A percentile compares a stretch with the other conserved stretches of the same genome.
Conservation (phyloP, 768 basidiomycete genomes). For the Trametes sanguinea region DNA sequence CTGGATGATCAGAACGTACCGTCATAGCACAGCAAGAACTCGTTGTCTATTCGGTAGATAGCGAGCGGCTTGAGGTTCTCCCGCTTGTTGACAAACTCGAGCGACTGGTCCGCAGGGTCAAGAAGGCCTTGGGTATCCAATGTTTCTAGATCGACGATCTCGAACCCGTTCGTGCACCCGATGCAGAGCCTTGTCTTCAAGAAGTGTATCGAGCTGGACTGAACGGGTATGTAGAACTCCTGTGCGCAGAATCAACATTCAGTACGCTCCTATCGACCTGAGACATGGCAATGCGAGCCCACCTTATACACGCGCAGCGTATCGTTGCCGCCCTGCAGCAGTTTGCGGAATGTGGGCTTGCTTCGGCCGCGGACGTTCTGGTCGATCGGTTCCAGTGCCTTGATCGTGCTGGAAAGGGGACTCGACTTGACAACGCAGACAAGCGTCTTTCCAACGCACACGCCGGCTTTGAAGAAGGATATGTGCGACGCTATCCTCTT, state of each 20-base stretch:
- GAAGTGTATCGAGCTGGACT: conserved; percentile 95
- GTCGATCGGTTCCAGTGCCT: conserved; percentile 95
- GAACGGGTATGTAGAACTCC: conserved; percentile 99
- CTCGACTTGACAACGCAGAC: conserved; percentile 98
- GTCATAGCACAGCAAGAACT: conserved; percentile 97
- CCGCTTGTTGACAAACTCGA: conserved; percentile 91
- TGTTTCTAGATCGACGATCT: conserved; percentile 96
- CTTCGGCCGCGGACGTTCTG: conserved; percentile 74
- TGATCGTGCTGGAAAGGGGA: conserved; percentile 94
- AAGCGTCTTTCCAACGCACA: conserved; percentile 86
- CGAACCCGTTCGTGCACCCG: conserved; percentile 95
- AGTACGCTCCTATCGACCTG: neutral
- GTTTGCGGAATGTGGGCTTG: conserved; percentile 92
- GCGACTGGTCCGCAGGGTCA: conserved; percentile 86
- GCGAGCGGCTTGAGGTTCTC: conserved; percentile 88
- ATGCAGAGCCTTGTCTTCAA: conserved; percentile 97
- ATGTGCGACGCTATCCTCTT: conserved; percentile 96
- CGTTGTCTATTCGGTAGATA: conserved; percentile 94
- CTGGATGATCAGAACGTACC: conserved; percentile 50
- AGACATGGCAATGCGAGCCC: neutral
- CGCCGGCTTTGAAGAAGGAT: conserved; percentile 96
- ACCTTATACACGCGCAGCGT: conserved; percentile 91
- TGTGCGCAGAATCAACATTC: conserved; percentile 33
- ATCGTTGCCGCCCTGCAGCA: conserved; percentile 93
- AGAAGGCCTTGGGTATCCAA: conserved; percentile 95